Conservation (phyloP, 176 grass and related monocot species). For the Puccinellia tenuiflora region DNA sequence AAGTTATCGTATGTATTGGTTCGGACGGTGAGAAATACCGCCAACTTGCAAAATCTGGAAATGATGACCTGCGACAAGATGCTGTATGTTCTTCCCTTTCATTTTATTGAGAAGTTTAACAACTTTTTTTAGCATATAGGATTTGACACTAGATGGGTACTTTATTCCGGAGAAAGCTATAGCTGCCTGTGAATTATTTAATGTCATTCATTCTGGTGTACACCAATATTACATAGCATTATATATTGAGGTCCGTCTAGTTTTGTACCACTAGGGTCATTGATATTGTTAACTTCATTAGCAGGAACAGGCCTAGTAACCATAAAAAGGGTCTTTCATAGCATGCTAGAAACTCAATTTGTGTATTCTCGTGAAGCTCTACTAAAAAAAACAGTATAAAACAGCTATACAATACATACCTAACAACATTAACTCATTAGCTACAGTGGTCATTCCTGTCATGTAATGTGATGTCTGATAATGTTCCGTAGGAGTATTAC, state of each 20-base stretch:
- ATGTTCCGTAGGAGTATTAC: not conserved
- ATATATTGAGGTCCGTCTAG: not conserved
- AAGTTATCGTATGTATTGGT: constrained; percentile 82
- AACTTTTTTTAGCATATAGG: constrained; percentile 4
- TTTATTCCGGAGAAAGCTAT: not conserved
- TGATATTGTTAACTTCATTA: not conserved
- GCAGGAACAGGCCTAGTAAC: not conserved
- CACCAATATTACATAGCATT: not conserved
- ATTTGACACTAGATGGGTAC: not conserved
- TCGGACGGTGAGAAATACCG: constrained; percentile 88
- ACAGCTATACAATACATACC: not conserved
- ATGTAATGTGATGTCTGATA: not conserved
- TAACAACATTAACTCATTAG: not conserved
- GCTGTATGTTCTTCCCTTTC: constrained; percentile 56
- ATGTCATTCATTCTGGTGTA: constrained; percentile 2
- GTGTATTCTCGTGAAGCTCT: not conserved
- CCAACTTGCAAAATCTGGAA: constrained; percentile 98
- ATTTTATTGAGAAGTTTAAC: constrained; percentile 2
- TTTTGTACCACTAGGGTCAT: not conserved
- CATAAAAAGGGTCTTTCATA: not conserved
- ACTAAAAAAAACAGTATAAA: not conserved
- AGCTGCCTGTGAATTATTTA: not conserved
- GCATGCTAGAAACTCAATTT: not conserved
- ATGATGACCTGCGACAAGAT: constrained; percentile 95
- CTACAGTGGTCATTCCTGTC: not conserved